Percentiles rank a stretch among this genome's conserved stretches.
These are phyloP conservation scores for Boehmeria nivea DNA, from an alignment of 306 rosid genomes.

Conservation along the genomic window DNA sequence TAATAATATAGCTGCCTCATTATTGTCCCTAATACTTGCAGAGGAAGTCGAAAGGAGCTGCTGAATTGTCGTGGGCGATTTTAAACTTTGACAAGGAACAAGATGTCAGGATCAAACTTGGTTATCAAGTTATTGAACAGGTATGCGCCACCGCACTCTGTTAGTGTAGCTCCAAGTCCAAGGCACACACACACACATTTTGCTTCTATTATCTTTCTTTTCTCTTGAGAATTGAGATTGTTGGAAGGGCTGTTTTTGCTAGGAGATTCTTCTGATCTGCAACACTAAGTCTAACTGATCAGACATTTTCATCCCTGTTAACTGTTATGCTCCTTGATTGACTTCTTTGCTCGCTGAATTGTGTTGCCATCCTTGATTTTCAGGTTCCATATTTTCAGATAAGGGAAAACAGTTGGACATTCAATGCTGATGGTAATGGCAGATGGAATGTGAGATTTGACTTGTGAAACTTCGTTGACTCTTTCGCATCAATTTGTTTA, in stretches of 20 bases:
- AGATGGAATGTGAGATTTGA: slow-evolving; percentile 89
- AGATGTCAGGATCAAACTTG: slow-evolving; percentile 76
- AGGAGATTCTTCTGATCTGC: too few relatives aligned
- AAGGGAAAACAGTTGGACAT: slow-evolving; percentile 93
- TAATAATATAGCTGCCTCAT: too few relatives aligned
- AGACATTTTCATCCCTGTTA: too few relatives aligned
- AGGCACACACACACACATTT: neutral
- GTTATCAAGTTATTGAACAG: slow-evolving; percentile 66
- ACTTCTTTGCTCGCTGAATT: slow-evolving; percentile 1
- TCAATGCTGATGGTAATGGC: slow-evolving; percentile 73
- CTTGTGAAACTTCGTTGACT: slow-evolving; percentile 34
- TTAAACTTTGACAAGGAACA: slow-evolving; percentile 77
- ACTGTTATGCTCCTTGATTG: neutral
- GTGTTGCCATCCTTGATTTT: slow-evolving; percentile 14
- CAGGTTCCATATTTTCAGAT: slow-evolving; percentile 95
- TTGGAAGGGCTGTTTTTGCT: too few relatives aligned
- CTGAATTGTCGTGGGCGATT: slow-evolving; percentile 67
- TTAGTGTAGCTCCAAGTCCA: too few relatives aligned
- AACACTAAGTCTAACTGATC: too few relatives aligned
- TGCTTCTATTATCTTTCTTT: neutral
- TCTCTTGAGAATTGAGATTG: too few relatives aligned
- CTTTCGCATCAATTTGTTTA: slow-evolving; percentile 19
- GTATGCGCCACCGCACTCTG: too few relatives aligned
- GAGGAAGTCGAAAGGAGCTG: slow-evolving; percentile 66
- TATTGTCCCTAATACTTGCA: slow-evolving; percentile 15